A percentile compares a stretch with the other conserved stretches of the same genome.
Conservation (phyloP, 2,329 filamentous ascomycete species). For the Cadophora malorum region DNA sequence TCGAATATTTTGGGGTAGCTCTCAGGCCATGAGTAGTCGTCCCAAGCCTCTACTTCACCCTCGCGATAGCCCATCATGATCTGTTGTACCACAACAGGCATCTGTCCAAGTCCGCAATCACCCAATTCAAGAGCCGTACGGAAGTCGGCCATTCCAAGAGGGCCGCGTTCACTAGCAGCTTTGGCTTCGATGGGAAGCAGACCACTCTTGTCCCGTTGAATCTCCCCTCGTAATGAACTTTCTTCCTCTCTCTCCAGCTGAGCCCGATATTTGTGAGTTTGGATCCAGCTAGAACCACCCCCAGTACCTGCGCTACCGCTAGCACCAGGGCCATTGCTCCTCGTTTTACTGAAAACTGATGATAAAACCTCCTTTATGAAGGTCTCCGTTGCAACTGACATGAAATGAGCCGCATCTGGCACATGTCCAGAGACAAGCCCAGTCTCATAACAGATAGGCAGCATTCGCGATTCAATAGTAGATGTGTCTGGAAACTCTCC, state of each 20-base stretch:
- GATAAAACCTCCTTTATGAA: constrained; percentile 72
- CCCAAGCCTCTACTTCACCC: constrained; percentile 73
- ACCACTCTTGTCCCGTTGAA: constrained; percentile 76
- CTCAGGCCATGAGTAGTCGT: constrained; percentile 57
- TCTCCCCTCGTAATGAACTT: constrained; percentile 72
- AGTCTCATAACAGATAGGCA: constrained; percentile 71
- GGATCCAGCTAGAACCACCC: constrained; percentile 72
- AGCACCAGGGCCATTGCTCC: constrained; percentile 69
- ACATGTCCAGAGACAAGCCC: constrained; percentile 66
- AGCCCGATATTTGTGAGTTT: constrained; percentile 78
- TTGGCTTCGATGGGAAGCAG: constrained; percentile 83
- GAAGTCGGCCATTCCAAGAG: constrained; percentile 79
- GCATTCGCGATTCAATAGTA: constrained; percentile 68
- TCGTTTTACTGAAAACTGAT: constrained; percentile 67
- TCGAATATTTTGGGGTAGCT: constrained; percentile 44
- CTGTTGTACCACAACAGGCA: constrained; percentile 75
- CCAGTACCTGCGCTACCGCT: constrained; percentile 68
- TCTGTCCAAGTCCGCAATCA: constrained; percentile 77
- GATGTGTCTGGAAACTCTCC: constrained; percentile 73
- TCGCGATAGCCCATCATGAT: constrained; percentile 77
- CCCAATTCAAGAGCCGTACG: constrained; percentile 77
- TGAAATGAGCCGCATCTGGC: constrained; percentile 65
- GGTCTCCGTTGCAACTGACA: constrained; percentile 69
- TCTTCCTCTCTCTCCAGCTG: constrained; percentile 80
- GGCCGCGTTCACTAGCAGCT: constrained; percentile 72